Conservation (phyloP, 2,329 filamentous ascomycete species). For the Curvularia spicifera region DNA sequence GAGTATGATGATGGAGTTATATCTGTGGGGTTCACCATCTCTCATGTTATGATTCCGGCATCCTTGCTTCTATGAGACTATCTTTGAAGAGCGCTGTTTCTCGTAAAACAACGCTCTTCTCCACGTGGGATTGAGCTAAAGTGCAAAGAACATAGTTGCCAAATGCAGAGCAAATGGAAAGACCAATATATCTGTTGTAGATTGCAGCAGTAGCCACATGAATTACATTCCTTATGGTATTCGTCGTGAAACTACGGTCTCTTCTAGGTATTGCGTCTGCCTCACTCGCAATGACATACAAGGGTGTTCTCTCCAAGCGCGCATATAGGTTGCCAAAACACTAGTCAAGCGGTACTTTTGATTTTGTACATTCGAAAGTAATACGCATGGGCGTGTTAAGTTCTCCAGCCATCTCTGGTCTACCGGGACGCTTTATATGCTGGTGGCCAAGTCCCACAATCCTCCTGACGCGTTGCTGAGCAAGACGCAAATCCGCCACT, state of each 20-base stretch:
- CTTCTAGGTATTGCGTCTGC: not conserved
- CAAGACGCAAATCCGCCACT: not conserved
- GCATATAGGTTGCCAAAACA: not conserved
- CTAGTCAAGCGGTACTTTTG: not conserved
- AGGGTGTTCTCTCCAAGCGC: not conserved
- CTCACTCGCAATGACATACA: not conserved
- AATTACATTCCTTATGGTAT: not conserved
- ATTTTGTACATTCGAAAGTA: conserved; percentile 2
- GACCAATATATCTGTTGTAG: not conserved
- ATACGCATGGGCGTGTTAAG: not conserved
- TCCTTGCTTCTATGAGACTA: not conserved
- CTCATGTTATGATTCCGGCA: not conserved
- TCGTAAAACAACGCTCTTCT: not conserved
- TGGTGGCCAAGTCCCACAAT: not conserved
- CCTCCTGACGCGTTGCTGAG: not conserved
- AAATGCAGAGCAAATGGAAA: not conserved
- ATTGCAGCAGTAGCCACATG: not conserved
- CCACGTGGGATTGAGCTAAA: not conserved
- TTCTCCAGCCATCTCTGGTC: not conserved
- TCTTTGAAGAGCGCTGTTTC: not conserved
- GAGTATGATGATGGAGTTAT: not conserved
- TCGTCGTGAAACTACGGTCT: not conserved
- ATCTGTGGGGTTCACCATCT: not conserved
- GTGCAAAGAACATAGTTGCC: not conserved
- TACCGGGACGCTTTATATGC: not conserved